These are phyloP conservation scores for Trametopsis cervina DNA, from an alignment of 768 basidiomycete species.

Conservation along the genomic window DNA sequence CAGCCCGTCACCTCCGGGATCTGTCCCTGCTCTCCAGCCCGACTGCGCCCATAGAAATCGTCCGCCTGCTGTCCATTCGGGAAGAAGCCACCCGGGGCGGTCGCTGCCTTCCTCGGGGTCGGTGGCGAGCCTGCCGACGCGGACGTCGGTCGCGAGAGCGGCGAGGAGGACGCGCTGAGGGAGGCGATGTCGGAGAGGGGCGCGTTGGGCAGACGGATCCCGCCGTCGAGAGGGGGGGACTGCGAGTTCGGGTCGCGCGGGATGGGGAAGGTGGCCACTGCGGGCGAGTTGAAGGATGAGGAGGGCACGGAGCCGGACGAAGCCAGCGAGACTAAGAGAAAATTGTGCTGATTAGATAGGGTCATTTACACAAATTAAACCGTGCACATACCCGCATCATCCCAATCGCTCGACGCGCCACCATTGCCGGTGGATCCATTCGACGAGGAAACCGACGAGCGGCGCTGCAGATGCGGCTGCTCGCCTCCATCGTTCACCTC, in stretches of 20 bases:
- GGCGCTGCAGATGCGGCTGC: slow-evolving; percentile 31
- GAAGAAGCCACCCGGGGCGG: slow-evolving; percentile 21
- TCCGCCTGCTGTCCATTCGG: slow-evolving; percentile 12
- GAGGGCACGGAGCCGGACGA: slow-evolving; percentile 55
- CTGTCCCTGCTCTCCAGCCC: slow-evolving; percentile 7
- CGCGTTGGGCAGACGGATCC: slow-evolving; percentile 69
- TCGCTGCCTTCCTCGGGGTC: slow-evolving; percentile 24
- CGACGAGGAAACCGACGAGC: slow-evolving; percentile 61
- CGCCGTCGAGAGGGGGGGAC: slow-evolving; percentile 38
- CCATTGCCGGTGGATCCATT: slow-evolving; percentile 46
- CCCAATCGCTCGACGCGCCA: slow-evolving; percentile 70
- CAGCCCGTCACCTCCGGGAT: slow-evolving; percentile 28
- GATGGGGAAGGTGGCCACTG: slow-evolving; percentile 50
- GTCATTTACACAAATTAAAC: too few relatives aligned
- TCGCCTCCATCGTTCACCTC: slow-evolving; percentile 44
- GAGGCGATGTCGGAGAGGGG: slow-evolving; percentile 66
- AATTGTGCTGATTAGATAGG: slow-evolving; percentile 11
- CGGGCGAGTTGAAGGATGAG: slow-evolving; percentile 65
- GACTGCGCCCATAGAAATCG: slow-evolving; percentile 22
- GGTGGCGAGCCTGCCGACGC: slow-evolving; percentile 5
- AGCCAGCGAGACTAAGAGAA: slow-evolving; percentile 25
- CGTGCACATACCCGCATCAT: slow-evolving; percentile 57
- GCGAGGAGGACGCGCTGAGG: slow-evolving; percentile 24
- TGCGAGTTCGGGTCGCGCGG: slow-evolving; percentile 39
- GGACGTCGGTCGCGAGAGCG: slow-evolving; percentile 11